A percentile compares a stretch with the other conserved stretches of the same genome.
Evolutionary conservation across 2,329 filamentous ascomycete species (phyloP).

Genomic region (Neofusicoccum cordaticola): DNA sequence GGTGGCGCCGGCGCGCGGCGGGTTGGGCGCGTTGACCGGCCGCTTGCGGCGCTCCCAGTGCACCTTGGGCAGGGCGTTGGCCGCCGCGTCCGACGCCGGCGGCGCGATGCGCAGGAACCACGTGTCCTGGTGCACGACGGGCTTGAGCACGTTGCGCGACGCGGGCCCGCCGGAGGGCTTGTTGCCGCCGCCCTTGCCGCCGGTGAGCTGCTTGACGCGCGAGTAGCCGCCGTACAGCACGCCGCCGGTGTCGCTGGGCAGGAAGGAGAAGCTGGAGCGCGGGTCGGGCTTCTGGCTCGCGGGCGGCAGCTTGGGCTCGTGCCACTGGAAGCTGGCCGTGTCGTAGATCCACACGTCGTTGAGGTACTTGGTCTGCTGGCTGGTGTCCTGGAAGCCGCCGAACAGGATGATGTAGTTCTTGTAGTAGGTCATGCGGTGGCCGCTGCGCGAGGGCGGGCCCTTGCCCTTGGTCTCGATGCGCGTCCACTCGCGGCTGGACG

Average conservation of each 20-base stretch:
- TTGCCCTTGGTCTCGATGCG: slow-evolving; percentile 79
- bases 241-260: slow-evolving; percentile 86
- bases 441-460: slow-evolving; percentile 78
- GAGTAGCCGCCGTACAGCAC: slow-evolving; percentile 94
- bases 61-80: slow-evolving; percentile 66
- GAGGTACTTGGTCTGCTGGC: slow-evolving; percentile 89
- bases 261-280: slow-evolving; percentile 84
- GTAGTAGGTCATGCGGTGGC: slow-evolving; percentile 93
- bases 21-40: slow-evolving; percentile 83
- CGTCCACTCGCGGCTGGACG: slow-evolving; percentile 81
- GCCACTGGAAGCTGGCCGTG: slow-evolving; percentile 81
- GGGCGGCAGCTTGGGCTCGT: slow-evolving; percentile 69
- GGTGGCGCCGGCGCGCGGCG: slow-evolving; percentile 79
- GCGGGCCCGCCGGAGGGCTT: slow-evolving; percentile 48
- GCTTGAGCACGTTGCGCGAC: slow-evolving; percentile 73
- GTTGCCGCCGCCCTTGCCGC: slow-evolving; percentile 45
- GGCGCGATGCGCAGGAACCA: slow-evolving; percentile 84
- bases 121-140: slow-evolving; percentile 89
- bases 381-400: slow-evolving; percentile 96
- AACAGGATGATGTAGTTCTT: slow-evolving; percentile 97
- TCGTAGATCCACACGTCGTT: slow-evolving; percentile 96
- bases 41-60: slow-evolving; percentile 93
- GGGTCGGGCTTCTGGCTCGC: slow-evolving; percentile 86
- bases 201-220: slow-evolving; percentile 67
- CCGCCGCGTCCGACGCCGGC: slow-evolving; percentile 64